Conservation (phyloP, 805 yeast genomes). For the Jamesozyma spencerorum region DNA sequence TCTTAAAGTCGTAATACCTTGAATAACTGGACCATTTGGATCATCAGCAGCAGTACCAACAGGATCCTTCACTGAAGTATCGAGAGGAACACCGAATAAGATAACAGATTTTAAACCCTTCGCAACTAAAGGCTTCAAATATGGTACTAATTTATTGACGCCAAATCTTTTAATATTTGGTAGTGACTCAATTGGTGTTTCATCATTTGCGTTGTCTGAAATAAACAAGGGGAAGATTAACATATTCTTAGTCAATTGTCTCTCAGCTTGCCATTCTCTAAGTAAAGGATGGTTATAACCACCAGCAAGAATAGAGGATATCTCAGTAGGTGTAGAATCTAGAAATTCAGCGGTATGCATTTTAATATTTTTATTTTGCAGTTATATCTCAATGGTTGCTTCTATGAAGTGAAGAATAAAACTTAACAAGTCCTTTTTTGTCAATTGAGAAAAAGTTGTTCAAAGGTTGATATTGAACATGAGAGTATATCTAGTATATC, state of each 20-base stretch:
- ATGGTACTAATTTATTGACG: slow-evolving; percentile 64
- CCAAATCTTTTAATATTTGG: slow-evolving; percentile 90
- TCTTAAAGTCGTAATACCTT: slow-evolving; percentile 57
- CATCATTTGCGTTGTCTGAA: slow-evolving; percentile 74
- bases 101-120: slow-evolving; percentile 85
- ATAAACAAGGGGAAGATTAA: slow-evolving; percentile 88
- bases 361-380: not conserved
- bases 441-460: not conserved
- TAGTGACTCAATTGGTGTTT: slow-evolving; percentile 58
- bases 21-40: slow-evolving; percentile 90
- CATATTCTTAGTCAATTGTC: slow-evolving; percentile 77
- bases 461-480: too few species aligned
- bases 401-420: not conserved
- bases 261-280: slow-evolving; percentile 85
- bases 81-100: slow-evolving; percentile 83
- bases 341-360: slow-evolving; percentile 71
- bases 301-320: slow-evolving; percentile 78
- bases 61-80: slow-evolving; percentile 66
- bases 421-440: not conserved
- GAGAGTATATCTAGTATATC: too few species aligned
- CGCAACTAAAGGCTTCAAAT: slow-evolving; percentile 54
- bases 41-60: slow-evolving; percentile 89
- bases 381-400: not conserved
- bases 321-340: slow-evolving; percentile 45
- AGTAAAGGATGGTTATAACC: slow-evolving; percentile 88